These are phyloP conservation scores for Cytospora piceicola DNA, from an alignment of 2,329 filamentous ascomycete species.

Conservation along the genomic window DNA sequence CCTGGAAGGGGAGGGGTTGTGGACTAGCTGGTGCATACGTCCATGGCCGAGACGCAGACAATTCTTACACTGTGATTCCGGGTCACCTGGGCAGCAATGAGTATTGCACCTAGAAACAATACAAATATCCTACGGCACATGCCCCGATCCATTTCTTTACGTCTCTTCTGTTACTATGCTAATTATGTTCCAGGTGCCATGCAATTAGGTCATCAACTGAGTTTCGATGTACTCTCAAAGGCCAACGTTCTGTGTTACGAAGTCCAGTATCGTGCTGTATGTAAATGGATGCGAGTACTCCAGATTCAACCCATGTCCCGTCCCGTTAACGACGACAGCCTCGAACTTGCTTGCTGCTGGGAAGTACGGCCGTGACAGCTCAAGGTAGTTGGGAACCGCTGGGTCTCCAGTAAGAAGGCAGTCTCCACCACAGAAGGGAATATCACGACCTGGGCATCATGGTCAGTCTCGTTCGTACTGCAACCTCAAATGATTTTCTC, in stretches of 20 bases:
- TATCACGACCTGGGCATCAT: slow-evolving; percentile 45
- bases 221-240: background rate
- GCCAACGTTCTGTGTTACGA: slow-evolving; percentile 22
- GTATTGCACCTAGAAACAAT: background rate
- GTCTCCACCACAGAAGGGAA: slow-evolving; percentile 66
- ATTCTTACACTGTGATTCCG: no score
- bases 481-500: background rate
- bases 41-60: background rate
- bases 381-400: slow-evolving; percentile 48
- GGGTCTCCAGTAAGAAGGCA: slow-evolving; percentile 52
- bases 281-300: slow-evolving; percentile 30
- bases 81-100: background rate
- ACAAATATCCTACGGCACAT: background rate
- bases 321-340: slow-evolving; percentile 56
- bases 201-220: background rate
- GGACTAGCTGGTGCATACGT: background rate
- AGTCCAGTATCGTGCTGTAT: slow-evolving; percentile 25
- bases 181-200: background rate
- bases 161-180: background rate
- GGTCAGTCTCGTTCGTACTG: background rate
- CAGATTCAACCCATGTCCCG: slow-evolving; percentile 57
- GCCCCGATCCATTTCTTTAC: background rate
- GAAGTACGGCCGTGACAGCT: slow-evolving; percentile 46
- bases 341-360: slow-evolving; percentile 53
- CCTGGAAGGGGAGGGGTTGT: no score